These are phyloP conservation scores for Lachancea nothofagi DNA, from an alignment of 805 yeast species.

Conservation along the genomic window DNA sequence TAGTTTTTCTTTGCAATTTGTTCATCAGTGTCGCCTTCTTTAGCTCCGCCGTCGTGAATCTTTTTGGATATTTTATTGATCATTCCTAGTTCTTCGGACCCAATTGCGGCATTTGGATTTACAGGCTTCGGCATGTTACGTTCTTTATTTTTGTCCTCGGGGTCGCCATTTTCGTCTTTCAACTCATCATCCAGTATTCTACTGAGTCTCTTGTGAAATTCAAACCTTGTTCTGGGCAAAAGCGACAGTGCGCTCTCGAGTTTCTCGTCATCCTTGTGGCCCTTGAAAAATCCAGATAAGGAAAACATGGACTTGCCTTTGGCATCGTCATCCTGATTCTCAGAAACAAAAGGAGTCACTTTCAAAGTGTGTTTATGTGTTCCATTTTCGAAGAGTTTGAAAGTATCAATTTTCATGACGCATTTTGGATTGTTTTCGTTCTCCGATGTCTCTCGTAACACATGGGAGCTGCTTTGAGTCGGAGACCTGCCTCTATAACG, in stretches of 20 bases:
- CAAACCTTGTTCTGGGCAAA: constrained; percentile 15
- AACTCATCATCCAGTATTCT: constrained; percentile 13
- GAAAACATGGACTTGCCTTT: constrained; percentile 22
- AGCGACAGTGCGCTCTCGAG: constrained; percentile 22
- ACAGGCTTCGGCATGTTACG: constrained; percentile 22
- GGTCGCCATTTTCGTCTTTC: constrained; percentile 9
- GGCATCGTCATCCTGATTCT: constrained; percentile 11
- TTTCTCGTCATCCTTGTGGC: constrained; percentile 19
- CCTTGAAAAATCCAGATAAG: constrained; percentile 22
- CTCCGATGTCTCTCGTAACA: constrained; percentile 4
- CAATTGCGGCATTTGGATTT: constrained; percentile 40
- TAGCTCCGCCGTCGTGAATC: constrained; percentile 37
- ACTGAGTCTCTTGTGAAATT: constrained; percentile 14
- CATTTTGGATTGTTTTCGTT: constrained; percentile 11
- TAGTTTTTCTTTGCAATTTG: constrained; percentile 25
- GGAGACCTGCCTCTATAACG: constrained; percentile 8
- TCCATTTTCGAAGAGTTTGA: constrained; percentile 25
- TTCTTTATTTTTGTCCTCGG: constrained; percentile 13
- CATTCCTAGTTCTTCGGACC: constrained; percentile 43
- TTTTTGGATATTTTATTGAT: constrained; percentile 44
- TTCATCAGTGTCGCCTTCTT: constrained; percentile 16
- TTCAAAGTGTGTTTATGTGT: constrained; percentile 26
- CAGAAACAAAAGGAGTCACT: constrained; percentile 18
- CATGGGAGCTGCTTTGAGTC: constrained; percentile 1
- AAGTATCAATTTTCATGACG: constrained; percentile 20